Evolutionary conservation across 1,139 yeast genomes (phyloP).

Genomic region (Kurtzmaniella quercitrusa): DNA sequence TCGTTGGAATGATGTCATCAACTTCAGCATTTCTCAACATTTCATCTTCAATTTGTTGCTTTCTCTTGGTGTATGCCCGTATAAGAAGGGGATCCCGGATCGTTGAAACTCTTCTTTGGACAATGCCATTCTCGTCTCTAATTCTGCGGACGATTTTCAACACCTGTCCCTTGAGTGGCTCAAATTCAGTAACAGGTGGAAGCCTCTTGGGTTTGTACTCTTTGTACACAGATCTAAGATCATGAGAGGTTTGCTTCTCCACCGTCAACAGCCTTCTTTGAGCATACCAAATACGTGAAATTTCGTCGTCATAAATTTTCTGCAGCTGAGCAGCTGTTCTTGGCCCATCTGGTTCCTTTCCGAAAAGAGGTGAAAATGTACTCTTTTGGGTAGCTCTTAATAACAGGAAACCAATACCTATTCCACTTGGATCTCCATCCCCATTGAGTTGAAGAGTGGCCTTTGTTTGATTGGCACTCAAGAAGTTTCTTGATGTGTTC

Average conservation of each 20-base stretch:
- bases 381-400: constrained; percentile 92
- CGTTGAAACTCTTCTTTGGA: constrained; percentile 77
- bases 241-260: constrained; percentile 29
- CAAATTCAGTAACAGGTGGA: constrained; percentile 18
- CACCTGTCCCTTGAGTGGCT: constrained; percentile 25
- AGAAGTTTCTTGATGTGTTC: constrained; percentile 86
- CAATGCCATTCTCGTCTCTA: constrained; percentile 79
- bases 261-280: constrained; percentile 66
- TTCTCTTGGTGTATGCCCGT: constrained; percentile 76
- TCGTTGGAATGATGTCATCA: constrained; percentile 73
- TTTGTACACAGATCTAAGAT: constrained; percentile 29
- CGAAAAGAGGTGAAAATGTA: constrained; percentile 69
- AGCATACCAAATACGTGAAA: constrained; percentile 84
- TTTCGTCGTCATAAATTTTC: constrained; percentile 87
- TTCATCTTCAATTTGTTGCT: constrained; percentile 73
- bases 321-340: constrained; percentile 75
- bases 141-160: constrained; percentile 76
- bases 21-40: constrained; percentile 52
- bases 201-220: constrained; percentile 41
- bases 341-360: constrained; percentile 37
- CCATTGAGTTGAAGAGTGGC: constrained; percentile 96
- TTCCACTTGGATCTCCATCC: constrained; percentile 95
- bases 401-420: constrained; percentile 88
- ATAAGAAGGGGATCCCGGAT: constrained; percentile 84
- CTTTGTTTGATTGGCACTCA: constrained; percentile 92